Conservation (phyloP, 306 rosid genomes). For the Sphenostylis stenocarpa region DNA sequence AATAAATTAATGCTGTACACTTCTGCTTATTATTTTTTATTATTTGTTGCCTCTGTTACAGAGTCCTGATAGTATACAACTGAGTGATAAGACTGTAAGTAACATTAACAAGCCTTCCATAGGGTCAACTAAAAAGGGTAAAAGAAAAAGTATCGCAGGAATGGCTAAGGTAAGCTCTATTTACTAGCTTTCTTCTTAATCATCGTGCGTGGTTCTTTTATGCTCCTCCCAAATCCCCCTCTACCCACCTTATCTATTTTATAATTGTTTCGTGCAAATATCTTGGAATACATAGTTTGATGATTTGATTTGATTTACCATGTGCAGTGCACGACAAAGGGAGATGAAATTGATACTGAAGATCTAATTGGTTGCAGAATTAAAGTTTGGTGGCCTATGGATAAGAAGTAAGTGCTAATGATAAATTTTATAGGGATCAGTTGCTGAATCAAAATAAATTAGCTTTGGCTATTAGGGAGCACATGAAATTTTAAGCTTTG, state of each 20-base stretch:
- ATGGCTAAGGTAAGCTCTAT: conserved; percentile 65
- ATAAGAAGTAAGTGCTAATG: conserved; percentile 66
- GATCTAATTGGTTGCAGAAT: conserved; percentile 89
- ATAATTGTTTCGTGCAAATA: neutral
- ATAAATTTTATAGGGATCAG: conserved; percentile 24
- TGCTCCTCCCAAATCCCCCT: neutral
- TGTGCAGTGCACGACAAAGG: conserved; percentile 62
- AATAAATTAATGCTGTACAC: conserved; percentile 15
- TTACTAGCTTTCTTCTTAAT: conserved; percentile 12
- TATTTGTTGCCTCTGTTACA: conserved; percentile 41
- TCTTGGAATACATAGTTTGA: neutral
- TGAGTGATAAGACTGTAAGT: conserved; percentile 46
- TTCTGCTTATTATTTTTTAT: conserved; percentile 15
- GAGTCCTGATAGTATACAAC: conserved; percentile 47
- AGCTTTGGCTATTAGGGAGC: conserved; percentile 28
- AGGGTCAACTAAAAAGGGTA: conserved; percentile 55
- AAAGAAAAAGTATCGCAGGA: conserved; percentile 68
- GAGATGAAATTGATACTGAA: conserved; percentile 66
- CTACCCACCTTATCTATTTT: neutral
- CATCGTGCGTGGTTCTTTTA: conserved; percentile 7
- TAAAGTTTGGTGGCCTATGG: conserved; percentile 99
- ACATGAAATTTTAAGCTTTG: neutral
- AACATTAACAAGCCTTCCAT: conserved; percentile 49
- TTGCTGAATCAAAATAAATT: conserved; percentile 27
- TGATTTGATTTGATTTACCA: conserved; percentile 35